Conservation (phyloP, 148 eudicot genomes). For the Selenicereus undatus region DNA sequence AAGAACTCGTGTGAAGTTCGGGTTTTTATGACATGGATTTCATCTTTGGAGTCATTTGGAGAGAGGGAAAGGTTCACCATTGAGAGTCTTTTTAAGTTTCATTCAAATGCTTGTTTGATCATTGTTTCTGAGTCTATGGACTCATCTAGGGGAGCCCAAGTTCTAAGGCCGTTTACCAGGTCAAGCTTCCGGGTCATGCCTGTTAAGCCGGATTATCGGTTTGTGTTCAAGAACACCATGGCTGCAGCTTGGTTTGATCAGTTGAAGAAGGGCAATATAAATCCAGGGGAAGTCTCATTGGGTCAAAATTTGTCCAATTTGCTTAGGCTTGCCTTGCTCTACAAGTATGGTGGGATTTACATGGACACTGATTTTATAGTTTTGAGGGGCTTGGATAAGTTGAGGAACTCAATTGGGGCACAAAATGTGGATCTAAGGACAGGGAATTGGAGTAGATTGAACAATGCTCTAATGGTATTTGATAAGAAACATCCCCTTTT, state of each 20-base stretch:
- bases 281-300: slow-evolving; percentile 54
- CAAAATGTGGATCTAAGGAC: slow-evolving; percentile 56
- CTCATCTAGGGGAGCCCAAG: slow-evolving; percentile 34
- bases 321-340: slow-evolving; percentile 62
- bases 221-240: slow-evolving; percentile 53
- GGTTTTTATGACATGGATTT: slow-evolving; percentile 94
- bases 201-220: slow-evolving; percentile 58
- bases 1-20: slow-evolving; percentile 41
- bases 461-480: slow-evolving; percentile 77
- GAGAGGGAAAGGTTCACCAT: slow-evolving; percentile 48
- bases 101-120: slow-evolving; percentile 64
- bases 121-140: slow-evolving; percentile 67
- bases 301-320: slow-evolving; percentile 87
- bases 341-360: slow-evolving; percentile 77
- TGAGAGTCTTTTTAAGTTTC: slow-evolving; percentile 64
- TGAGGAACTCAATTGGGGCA: slow-evolving; percentile 72
- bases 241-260: slow-evolving; percentile 53
- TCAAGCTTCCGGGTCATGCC: slow-evolving; percentile 45
- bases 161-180: slow-evolving; percentile 49
- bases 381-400: slow-evolving; percentile 41
- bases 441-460: slow-evolving; percentile 67
- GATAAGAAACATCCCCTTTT: slow-evolving; percentile 71
- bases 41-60: slow-evolving; percentile 51
- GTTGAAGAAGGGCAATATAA: slow-evolving; percentile 45
- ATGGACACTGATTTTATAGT: slow-evolving; percentile 76